Base-by-base conservation (phyloP, 129 eudicot species). In the Lonicera japonica region DNA sequence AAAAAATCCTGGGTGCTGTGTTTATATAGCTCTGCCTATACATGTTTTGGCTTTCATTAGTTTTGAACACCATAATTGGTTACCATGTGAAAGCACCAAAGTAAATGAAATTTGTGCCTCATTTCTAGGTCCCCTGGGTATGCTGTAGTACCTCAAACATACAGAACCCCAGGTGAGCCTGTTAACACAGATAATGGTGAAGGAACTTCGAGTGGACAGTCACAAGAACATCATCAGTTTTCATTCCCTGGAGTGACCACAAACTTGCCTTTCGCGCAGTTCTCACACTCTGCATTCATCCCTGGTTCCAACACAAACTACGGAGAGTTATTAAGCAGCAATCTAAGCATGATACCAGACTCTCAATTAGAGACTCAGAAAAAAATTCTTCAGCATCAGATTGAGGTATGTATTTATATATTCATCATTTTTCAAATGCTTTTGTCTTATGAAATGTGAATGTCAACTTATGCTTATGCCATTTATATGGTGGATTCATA, bases 121-220 rank as follows among this genome's bases (percentile, higher is more conserved):
- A 20, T 62, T 52, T 64, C 29, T 76, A 87, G 95, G 95, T 83
- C 83, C 21, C 76, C 90, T 56, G 95, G 95, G 50, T 83, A 69
- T 60, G 80, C 82, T 68, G 36, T 67, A 54, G 66, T 65, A 69
- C 76, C 90, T 54, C 76, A 78, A 58, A 64, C 70, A 41, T 34
- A 64, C 20, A 69, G 72, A 17, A 8, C 63, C 16, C 13, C 22
- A 24, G 69, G 64, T 40, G 71, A 51, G n/a, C 24, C 75, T 61
- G 2, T 29, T 29, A 29, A 29, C 6, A 29, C 36, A 29, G 6
- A 29, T 29, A 5, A 51, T 48, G 70, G 62, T 25, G 83, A 57
- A 51, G 18, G 36, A 21, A 54, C 78, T 59, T 52, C 75, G 16
- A 58, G 67, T 18, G 79, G 54, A 59, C 77, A 73, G 51, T 45